Evolutionary conservation across 1,284 basidiomycete species (phyloP).

Genomic region (Leccinum solheimii): DNA sequence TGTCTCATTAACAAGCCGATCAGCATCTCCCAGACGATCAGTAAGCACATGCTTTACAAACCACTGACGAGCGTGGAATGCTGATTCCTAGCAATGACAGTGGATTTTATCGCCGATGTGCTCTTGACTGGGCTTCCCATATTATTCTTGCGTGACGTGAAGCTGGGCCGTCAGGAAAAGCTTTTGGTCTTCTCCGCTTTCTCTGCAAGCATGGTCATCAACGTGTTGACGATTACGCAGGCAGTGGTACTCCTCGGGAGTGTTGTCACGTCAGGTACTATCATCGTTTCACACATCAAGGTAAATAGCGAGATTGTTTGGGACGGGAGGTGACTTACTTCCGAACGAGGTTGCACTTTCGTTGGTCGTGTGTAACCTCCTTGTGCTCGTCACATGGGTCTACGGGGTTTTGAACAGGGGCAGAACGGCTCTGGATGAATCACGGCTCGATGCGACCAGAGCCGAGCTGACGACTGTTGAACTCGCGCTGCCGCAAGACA

Average conservation of each 20-base stretch:
- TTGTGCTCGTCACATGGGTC: constrained; percentile 20
- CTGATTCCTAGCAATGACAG: constrained; percentile 5
- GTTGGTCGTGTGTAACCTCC: constrained; percentile 21
- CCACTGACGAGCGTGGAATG: neutral
- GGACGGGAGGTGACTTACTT: neutral
- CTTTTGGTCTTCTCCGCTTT: constrained; percentile 15
- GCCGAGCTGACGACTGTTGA: neutral
- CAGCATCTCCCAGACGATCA: constrained; percentile 12
- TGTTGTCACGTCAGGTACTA: neutral
- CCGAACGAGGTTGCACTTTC: constrained; percentile 12
- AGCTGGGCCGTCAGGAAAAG: constrained; percentile 4
- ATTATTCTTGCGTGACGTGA: constrained; percentile 10
- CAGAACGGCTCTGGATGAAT: neutral
- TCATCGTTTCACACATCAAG: constrained; percentile 19
- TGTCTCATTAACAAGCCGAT: constrained; percentile 7
- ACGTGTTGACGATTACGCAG: neutral
- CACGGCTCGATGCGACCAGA: neutral
- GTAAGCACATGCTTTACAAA: constrained; percentile 7
- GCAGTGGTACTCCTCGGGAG: constrained; percentile 9
- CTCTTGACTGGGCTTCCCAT: constrained; percentile 15
- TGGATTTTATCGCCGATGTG: constrained; percentile 16
- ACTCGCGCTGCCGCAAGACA: neutral
- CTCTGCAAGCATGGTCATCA: constrained; percentile 17
- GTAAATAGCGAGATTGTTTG: neutral
- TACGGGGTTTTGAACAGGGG: constrained; percentile 12